Evolutionary conservation across 2,329 filamentous ascomycete genomes (phyloP).

Genomic region (Monosporascus sp.): DNA sequence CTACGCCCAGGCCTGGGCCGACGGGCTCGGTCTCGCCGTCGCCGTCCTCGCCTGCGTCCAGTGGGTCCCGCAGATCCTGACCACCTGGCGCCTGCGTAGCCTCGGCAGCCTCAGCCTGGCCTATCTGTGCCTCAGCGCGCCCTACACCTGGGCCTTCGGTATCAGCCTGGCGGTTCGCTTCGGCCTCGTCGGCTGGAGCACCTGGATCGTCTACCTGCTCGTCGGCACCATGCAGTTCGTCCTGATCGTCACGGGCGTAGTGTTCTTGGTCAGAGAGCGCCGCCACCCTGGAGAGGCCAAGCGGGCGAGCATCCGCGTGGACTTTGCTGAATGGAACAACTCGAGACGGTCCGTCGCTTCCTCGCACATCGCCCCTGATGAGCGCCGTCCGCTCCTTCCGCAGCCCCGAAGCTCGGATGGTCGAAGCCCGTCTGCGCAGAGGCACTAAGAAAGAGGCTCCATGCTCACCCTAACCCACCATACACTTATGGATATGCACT

Average conservation of each 20-base stretch:
- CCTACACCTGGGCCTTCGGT: conserved; percentile 23
- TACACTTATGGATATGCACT: too few species aligned
- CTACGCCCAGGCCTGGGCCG: conserved; percentile 14
- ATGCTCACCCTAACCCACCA: too few species aligned
- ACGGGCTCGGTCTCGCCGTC: conserved; percentile 12
- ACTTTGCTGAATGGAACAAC: conserved; percentile 6
- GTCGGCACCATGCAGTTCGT: conserved; percentile 16
- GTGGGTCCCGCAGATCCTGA: conserved; percentile 14
- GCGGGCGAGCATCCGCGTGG: conserved; percentile 1
- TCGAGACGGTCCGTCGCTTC: conserved; percentile 3
- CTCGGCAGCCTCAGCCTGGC: conserved; percentile 14
- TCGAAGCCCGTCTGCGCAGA: too few species aligned
- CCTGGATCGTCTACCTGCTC: conserved; percentile 15
- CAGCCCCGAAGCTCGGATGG: too few species aligned
- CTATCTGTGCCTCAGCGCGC: conserved; percentile 4
- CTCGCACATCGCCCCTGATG: conserved; percentile 2
- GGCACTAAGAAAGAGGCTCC: too few species aligned
- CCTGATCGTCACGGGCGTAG: conserved; percentile 11
- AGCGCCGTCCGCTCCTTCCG: conserved; percentile 2
- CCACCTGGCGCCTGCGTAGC: conserved; percentile 9
- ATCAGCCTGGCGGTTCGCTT: conserved; percentile 12
- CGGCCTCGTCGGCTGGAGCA: conserved; percentile 13
- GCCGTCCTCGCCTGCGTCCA: conserved; percentile 15
- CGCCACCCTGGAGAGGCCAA: conserved; percentile 1
- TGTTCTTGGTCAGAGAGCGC: conserved; percentile 10